A percentile compares a stretch with the other conserved stretches of the same genome.
Conservation (phyloP, 2,329 filamentous ascomycete genomes). For the Colletotrichum navitas region DNA sequence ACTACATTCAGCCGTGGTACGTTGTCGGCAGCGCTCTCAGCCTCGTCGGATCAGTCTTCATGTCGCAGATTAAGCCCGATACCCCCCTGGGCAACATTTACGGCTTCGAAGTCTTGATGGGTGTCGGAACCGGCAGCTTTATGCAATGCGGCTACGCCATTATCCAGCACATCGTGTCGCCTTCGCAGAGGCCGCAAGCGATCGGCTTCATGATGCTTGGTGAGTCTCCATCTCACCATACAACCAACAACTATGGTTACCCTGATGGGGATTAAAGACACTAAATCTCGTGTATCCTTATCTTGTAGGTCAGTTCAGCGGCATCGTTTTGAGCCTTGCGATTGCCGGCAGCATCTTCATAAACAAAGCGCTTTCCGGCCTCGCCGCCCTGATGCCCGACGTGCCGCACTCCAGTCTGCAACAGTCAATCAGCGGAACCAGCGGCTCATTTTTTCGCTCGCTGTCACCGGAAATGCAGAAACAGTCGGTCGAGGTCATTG, state of each 20-base stretch:
- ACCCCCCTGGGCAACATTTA: no score
- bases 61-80: no score
- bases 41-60: no score
- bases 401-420: neutral
- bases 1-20: no score
- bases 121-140: conserved; percentile 54
- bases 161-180: conserved; percentile 46
- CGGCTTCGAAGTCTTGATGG: no score
- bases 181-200: conserved; percentile 47
- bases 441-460: neutral
- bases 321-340: neutral
- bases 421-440: neutral
- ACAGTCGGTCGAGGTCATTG: neutral
- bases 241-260: neutral
- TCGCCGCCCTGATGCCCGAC: neutral
- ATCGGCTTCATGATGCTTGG: conserved; percentile 52
- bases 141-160: conserved; percentile 53
- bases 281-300: neutral
- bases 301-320: neutral
- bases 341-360: neutral
- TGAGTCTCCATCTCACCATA: neutral
- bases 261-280: no score
- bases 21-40: no score
- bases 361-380: neutral
- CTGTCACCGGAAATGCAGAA: neutral